phyloP scores from a whole-genome alignment of 768 basidiomycete species.

The Russula sp. region DNA sequence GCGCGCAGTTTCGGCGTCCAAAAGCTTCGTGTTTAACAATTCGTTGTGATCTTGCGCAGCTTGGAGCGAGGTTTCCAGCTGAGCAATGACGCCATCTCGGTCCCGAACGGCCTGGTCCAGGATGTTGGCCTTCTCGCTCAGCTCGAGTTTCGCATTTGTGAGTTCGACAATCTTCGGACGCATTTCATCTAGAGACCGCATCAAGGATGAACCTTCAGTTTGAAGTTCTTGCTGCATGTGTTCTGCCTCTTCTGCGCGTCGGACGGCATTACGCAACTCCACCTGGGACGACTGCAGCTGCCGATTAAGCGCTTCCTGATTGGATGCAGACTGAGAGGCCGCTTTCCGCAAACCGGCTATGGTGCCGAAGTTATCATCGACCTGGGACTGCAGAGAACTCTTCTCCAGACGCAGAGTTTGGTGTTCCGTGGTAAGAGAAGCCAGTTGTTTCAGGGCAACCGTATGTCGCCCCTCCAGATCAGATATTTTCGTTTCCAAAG shows the following conservation, averaged over 20 bases:
- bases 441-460: constrained; percentile 39
- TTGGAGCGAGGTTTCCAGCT: constrained; percentile 55
- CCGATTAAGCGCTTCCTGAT: constrained; percentile 47
- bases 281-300: constrained; percentile 55
- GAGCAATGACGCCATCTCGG: constrained; percentile 51
- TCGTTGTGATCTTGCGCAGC: constrained; percentile 49
- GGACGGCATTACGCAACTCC: constrained; percentile 58
- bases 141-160: constrained; percentile 62
- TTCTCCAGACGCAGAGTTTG: constrained; percentile 46
- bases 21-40: constrained; percentile 39
- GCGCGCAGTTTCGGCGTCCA: constrained; percentile 40
- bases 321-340: constrained; percentile 48
- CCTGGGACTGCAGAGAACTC: constrained; percentile 42
- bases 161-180: constrained; percentile 79
- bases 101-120: constrained; percentile 49
- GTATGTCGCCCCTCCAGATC: constrained; percentile 40
- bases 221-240: constrained; percentile 66
- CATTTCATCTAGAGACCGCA: constrained; percentile 82
- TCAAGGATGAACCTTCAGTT: constrained; percentile 66
- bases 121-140: constrained; percentile 56
- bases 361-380: constrained; percentile 40
- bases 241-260: constrained; percentile 73
- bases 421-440: constrained; percentile 40
- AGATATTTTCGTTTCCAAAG: constrained; percentile 45
- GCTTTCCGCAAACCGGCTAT: constrained; percentile 53